Percentiles rank a stretch among this genome's conserved stretches.
These are phyloP conservation scores for Morella rubra DNA, from an alignment of 306 rosid genomes.

Conservation along the genomic window DNA sequence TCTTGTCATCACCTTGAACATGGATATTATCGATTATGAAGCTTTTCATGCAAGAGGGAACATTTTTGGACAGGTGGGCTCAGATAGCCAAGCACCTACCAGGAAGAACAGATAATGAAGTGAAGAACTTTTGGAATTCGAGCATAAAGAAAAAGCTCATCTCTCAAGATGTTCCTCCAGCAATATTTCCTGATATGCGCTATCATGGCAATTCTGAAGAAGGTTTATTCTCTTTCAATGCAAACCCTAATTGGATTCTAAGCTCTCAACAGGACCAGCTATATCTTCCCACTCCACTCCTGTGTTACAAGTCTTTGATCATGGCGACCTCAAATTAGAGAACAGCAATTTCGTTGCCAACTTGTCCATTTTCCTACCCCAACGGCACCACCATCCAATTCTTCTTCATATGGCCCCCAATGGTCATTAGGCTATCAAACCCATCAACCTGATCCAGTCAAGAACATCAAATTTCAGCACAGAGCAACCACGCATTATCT, in stretches of 20 bases:
- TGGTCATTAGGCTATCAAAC: constrained; percentile 43
- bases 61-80: constrained; percentile 71
- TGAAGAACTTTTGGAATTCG: constrained; percentile 98
- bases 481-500: constrained; percentile 14
- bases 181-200: constrained; percentile 57
- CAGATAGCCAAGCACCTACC: constrained; percentile 95
- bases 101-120: constrained; percentile 98
- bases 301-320: constrained; percentile 43
- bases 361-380: constrained; percentile 39
- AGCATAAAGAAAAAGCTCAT: constrained; percentile 91
- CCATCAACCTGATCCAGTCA: constrained; percentile 39
- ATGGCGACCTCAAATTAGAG: constrained; percentile 41
- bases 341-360: constrained; percentile 26
- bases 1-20: background rate
- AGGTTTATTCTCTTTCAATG: constrained; percentile 52
- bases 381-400: constrained; percentile 33
- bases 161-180: constrained; percentile 50
- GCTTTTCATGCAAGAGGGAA: constrained; percentile 17
- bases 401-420: constrained; percentile 39
- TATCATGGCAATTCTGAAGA: constrained; percentile 38
- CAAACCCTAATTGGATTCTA: constrained; percentile 51
- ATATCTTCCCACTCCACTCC: constrained; percentile 58
- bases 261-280: constrained; percentile 43
- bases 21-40: constrained; percentile 21
- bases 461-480: constrained; percentile 34